phyloP scores from a whole-genome alignment of 2,329 filamentous ascomycete genomes.

The Endocalyx cinctus region DNA sequence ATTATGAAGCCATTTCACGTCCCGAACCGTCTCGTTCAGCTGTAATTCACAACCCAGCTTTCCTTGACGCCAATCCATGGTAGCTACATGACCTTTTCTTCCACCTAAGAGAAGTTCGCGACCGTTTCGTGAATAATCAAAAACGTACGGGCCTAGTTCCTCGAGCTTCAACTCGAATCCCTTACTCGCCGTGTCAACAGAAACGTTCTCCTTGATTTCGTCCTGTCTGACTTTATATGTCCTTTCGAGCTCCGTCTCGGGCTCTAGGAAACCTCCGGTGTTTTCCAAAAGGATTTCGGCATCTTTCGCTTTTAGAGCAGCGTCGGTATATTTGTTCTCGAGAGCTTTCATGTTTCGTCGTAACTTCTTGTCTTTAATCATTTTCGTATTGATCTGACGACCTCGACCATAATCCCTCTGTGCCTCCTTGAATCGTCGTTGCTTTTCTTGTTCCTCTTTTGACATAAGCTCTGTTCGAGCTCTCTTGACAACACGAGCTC shows the following conservation, averaged over 20 bases:
- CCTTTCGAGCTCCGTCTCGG: slow-evolving; percentile 81
- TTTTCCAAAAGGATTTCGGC: slow-evolving; percentile 93
- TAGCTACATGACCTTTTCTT: slow-evolving; percentile 89
- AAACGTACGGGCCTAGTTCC: slow-evolving; percentile 77
- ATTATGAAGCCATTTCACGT: slow-evolving; percentile 90
- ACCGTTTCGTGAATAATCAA: slow-evolving; percentile 87
- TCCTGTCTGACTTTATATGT: slow-evolving; percentile 92
- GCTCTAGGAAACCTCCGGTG: slow-evolving; percentile 76
- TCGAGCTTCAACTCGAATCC: slow-evolving; percentile 84
- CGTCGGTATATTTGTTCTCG: slow-evolving; percentile 78
- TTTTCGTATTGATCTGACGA: slow-evolving; percentile 64
- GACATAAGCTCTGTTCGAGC: slow-evolving; percentile 48
- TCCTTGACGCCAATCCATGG: slow-evolving; percentile 92
- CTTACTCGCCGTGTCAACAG: slow-evolving; percentile 83
- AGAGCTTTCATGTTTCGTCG: slow-evolving; percentile 72
- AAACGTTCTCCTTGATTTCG: slow-evolving; percentile 71
- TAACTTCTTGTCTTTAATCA: slow-evolving; percentile 84
- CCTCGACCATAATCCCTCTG: slow-evolving; percentile 82
- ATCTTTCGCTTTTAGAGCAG: slow-evolving; percentile 81
- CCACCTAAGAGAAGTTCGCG: slow-evolving; percentile 80
- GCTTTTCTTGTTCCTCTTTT: slow-evolving; percentile 46
- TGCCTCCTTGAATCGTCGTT: slow-evolving; percentile 55
- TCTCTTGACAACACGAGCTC: slow-evolving; percentile 46
- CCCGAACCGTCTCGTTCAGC: slow-evolving; percentile 82
- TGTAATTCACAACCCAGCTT: slow-evolving; percentile 90